Base-by-base conservation (phyloP, 805 yeast species). In the Teunomyces cretensis region DNA sequence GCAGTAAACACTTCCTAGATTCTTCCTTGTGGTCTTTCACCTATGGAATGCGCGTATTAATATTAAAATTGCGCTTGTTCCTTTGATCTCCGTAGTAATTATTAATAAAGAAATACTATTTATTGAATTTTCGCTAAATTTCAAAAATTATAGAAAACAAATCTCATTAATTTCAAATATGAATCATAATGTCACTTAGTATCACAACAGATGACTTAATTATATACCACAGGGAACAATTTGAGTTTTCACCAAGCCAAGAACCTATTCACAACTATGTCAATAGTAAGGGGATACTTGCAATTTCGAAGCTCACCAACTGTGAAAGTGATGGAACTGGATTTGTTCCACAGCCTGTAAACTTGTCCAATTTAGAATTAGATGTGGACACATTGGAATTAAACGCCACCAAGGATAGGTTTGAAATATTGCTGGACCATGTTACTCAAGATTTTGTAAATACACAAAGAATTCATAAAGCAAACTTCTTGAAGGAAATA, bases 401-500 rank as follows among this genome's bases (percentile, higher is more conserved):
- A 12, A 35, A 48, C 41, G 30, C 43, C 5, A 32, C 38, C 6
- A 49, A 46, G 8, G 43, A 54, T 13, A 31, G 47, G 13, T 41
- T 39, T 8, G 28, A 31, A 11, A 41, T 45, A 9, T 28, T 46
- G 13, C 49, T 46, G 11, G 47, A 48, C 28, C 56, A 53, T 15
- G 17, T 32, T 4, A 49, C 46, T 8, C 50, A 50, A 33, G 49
- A 50, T 11, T 61, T 51, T 39, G 6, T 53, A 6, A 45, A 44
- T 19, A 14, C 46, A 7, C 64, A 59, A 43, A 39, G 50, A 37
- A 40, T 43, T 7, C 70, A 66, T 38, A 49, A 41, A 38, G 44
- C 37, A 13, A 51, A 53, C 17, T 66, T 66, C 41, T 43, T 55
- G 15, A 42, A 54, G 13, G 70, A 66, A 41, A 56, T 65, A 15